These are phyloP conservation scores for Calcarisporium arbuscula DNA, from an alignment of 2,329 filamentous ascomycete species.

Conservation along the genomic window DNA sequence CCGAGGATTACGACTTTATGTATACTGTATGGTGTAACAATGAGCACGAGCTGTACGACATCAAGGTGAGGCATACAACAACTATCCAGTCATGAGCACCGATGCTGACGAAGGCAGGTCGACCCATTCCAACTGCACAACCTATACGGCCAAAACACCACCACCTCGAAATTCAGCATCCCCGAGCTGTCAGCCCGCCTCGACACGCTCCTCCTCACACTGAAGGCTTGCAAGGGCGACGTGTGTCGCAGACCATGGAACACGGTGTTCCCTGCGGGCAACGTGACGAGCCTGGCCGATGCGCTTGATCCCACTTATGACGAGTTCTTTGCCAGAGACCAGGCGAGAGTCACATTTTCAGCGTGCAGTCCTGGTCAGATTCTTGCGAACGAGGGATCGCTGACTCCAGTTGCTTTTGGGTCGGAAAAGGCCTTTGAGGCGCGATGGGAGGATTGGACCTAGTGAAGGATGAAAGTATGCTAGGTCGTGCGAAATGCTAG, in stretches of 20 bases:
- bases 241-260: slow-evolving; percentile 52
- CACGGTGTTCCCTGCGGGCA: slow-evolving; percentile 45
- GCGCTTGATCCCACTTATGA: slow-evolving; percentile 44
- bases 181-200: slow-evolving; percentile 42
- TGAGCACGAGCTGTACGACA: slow-evolving; percentile 60
- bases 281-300: slow-evolving; percentile 44
- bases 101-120: slow-evolving; percentile 24
- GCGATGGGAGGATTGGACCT: no score
- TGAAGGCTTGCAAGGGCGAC: slow-evolving; percentile 52
- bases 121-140: slow-evolving; percentile 49
- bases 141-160: slow-evolving; percentile 19
- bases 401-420: no score
- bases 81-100: background rate
- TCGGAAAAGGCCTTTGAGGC: no score
- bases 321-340: no score
- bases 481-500: no score
- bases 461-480: no score
- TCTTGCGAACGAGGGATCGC: no score
- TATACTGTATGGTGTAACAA: slow-evolving; percentile 66
- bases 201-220: slow-evolving; percentile 51
- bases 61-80: slow-evolving; percentile 32
- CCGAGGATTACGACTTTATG: slow-evolving; percentile 50
- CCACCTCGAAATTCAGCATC: slow-evolving; percentile 22
- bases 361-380: no score
- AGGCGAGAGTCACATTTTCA: no score